A percentile compares a stretch with the other conserved stretches of the same genome.
These are phyloP conservation scores for Penicillium janthinellum DNA, from an alignment of 2,329 filamentous ascomycete genomes.

Conservation along the genomic window DNA sequence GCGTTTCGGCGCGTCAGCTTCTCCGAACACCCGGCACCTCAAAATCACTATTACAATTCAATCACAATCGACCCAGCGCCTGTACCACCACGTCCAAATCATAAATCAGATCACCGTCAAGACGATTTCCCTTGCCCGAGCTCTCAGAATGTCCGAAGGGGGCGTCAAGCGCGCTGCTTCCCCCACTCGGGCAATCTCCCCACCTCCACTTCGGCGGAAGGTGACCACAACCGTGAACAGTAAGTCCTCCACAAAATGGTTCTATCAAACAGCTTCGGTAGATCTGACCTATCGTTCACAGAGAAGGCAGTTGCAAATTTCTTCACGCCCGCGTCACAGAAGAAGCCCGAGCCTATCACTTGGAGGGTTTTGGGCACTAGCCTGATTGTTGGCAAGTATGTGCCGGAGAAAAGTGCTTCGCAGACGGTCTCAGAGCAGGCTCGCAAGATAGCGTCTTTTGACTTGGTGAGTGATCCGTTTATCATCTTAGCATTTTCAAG, in stretches of 20 bases:
- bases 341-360: constrained; percentile 71
- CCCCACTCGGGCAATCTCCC: constrained; percentile 53
- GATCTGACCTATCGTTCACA: constrained; percentile 12
- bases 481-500: background rate
- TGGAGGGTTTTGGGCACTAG: constrained; percentile 71
- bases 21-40: background rate
- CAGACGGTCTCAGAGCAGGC: constrained; percentile 18
- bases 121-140: constrained; percentile 17
- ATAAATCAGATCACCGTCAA: background rate
- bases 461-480: constrained; percentile 39
- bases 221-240: constrained; percentile 58
- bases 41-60: background rate
- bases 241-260: constrained; percentile 28
- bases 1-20: constrained; percentile 31
- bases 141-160: constrained; percentile 33
- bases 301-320: constrained; percentile 71
- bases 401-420: constrained; percentile 38
- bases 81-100: background rate
- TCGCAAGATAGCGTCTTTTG: constrained; percentile 49
- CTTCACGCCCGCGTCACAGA: constrained; percentile 85
- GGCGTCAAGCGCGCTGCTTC: constrained; percentile 41
- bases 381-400: constrained; percentile 75
- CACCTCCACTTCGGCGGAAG: constrained; percentile 59
- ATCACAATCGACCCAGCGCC: background rate
- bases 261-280: too few species aligned